These are phyloP conservation scores for Lasiodiplodia citricola DNA, from an alignment of 2,329 filamentous ascomycete species.

Conservation along the genomic window DNA sequence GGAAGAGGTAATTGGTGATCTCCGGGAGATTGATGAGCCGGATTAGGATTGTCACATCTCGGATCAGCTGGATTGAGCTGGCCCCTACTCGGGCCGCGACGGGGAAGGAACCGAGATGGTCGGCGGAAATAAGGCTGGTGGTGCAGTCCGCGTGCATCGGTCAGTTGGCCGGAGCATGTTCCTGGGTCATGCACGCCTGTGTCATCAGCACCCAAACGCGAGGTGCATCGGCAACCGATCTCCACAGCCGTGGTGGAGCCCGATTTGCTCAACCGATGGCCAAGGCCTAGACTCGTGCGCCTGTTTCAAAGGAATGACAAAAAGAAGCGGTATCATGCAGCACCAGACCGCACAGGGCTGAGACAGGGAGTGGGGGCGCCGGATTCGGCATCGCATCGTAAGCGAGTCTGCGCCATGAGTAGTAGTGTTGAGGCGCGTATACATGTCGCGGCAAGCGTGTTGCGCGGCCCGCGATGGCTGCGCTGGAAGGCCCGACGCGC, in stretches of 20 bases:
- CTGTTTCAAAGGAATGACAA: slow-evolving; percentile 4
- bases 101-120: neutral
- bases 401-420: slow-evolving; percentile 6
- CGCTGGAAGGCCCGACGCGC: neutral
- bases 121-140: neutral
- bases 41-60: neutral
- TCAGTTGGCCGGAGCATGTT: neutral
- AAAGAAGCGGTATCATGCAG: neutral
- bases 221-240: neutral
- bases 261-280: neutral
- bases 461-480: neutral
- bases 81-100: neutral
- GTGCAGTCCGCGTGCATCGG: neutral
- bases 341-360: neutral
- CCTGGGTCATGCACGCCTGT: neutral
- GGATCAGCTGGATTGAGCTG: neutral
- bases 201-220: neutral
- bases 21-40: neutral
- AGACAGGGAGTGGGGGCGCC: neutral
- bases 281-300: neutral
- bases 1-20: neutral
- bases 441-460: neutral
- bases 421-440: neutral
- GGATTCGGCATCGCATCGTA: slow-evolving; percentile 1
- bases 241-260: neutral